These are phyloP conservation scores for Fraxinus dipetala DNA, from an alignment of 305 asterid genomes.

Conservation along the genomic window DNA sequence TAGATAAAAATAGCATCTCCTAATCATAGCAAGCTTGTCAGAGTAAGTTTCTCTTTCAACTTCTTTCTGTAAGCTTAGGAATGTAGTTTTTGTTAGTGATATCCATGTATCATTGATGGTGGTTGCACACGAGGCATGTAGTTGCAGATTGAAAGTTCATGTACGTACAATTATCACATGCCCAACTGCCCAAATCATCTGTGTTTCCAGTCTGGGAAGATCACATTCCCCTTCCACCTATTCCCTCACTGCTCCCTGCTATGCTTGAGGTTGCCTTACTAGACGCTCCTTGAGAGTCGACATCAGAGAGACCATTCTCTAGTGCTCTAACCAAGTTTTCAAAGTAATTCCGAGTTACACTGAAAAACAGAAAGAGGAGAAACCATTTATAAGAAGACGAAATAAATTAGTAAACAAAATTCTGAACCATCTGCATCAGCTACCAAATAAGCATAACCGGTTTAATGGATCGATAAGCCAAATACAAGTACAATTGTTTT, in stretches of 20 bases:
- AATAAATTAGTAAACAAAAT: not conserved
- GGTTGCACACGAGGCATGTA: conserved; percentile 51
- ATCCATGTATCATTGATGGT: conserved; percentile 33
- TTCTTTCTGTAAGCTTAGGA: not conserved
- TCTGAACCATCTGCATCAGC: not conserved
- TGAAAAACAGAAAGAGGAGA: conserved; percentile 21
- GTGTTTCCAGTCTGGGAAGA: conserved; percentile 45
- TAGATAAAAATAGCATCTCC: not conserved
- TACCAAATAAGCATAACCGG: not conserved
- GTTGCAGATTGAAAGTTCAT: conserved; percentile 42
- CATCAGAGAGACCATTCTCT: conserved; percentile 83
- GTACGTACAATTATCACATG: conserved; percentile 57
- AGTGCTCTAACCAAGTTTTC: conserved; percentile 82
- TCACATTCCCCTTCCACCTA: conserved; percentile 53
- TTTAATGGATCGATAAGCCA: not conserved
- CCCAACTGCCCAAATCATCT: conserved; percentile 51
- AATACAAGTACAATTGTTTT: not conserved
- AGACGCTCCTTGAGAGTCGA: conserved; percentile 57
- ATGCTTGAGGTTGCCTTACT: conserved; percentile 42
- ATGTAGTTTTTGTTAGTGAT: not conserved
- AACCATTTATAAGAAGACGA: conserved; percentile 19
- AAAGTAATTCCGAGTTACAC: conserved; percentile 78
- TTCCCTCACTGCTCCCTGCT: conserved; percentile 70
- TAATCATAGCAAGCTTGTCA: not conserved
- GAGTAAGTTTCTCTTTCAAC: not conserved